Evolutionary conservation across 2,329 filamentous ascomycete genomes (phyloP), one percentile per base, ranked within the genome.

Genomic region (Trichoderma afroharzianum): DNA sequence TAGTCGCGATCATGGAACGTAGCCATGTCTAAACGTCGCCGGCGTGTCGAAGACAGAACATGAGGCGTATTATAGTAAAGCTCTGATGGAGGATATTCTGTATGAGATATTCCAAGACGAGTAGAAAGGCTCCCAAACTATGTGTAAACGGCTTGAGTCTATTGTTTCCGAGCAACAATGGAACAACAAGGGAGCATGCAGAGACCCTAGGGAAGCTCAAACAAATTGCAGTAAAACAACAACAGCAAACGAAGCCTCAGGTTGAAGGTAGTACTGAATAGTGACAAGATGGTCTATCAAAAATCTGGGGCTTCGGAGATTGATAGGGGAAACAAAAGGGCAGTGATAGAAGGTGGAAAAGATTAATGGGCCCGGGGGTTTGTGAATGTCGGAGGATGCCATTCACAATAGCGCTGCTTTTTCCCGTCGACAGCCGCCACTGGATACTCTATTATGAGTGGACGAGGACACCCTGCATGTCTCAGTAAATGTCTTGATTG

Each of bases 11-110:
- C 67, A 63, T 72, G 76, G 57, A 73, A 59, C 55, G 73, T 67
- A 72, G 73, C 74, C 71, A 74, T 73, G 63, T 76, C 72, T 74
- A 77, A 75, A 63, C 74, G 74, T 73, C 72, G 74, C 70, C 71
- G 62, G 71, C 71, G 62, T 53, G 73, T 72, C 72, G 75, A 71
- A 47, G 76, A 74, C n/a, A 77, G 70, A 66, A 77, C 74, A 72
- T 77, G 75, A 71, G 74, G 71, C 76, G 77, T 77, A 67, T 74
- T 71, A 71, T 47, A 59, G 59, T 63, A 62, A 55, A 68, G 63
- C 66, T 58, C 3, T 26, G 12, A 32, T 21, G 39, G 21, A 32
- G 32, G n/a, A 39, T 39, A 26, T 14, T 28, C 5, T 36, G 36
- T 30, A 33, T 50, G n/a, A 21, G 30, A 59, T 63, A 11, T 9